These are phyloP conservation scores for Chlamydomonas urium DNA, from an alignment of 139 green algal species.

Conservation along the genomic window DNA sequence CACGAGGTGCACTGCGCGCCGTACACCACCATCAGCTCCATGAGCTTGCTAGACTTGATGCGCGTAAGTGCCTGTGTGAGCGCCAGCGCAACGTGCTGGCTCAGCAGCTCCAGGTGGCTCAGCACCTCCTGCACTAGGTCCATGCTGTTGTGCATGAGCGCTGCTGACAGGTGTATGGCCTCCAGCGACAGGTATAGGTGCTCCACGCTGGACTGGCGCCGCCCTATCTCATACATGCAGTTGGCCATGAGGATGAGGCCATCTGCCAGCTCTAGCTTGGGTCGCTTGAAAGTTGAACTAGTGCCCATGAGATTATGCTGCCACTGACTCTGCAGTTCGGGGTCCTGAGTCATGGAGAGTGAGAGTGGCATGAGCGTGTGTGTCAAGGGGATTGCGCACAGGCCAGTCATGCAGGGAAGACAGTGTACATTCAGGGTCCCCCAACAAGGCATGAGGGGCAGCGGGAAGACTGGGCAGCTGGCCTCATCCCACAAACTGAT, in stretches of 20 bases:
- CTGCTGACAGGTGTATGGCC: constrained; percentile 25
- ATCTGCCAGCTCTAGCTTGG: constrained; percentile 32
- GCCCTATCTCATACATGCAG: constrained; percentile 28
- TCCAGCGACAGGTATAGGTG: constrained; percentile 20
- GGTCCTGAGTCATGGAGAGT: not conserved
- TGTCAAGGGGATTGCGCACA: too few species aligned
- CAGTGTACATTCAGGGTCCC: too few species aligned
- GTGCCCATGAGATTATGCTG: constrained; percentile 10
- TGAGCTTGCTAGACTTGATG: not conserved
- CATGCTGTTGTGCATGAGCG: constrained; percentile 24
- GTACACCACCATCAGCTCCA: constrained; percentile 4
- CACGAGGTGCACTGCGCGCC: not conserved
- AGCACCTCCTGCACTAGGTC: constrained; percentile 8
- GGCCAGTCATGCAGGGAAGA: too few species aligned
- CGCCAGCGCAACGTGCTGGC: constrained; percentile 4
- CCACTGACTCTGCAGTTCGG: not conserved
- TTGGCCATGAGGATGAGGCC: constrained; percentile 27
- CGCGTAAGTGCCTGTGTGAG: not conserved
- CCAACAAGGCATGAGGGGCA: too few species aligned
- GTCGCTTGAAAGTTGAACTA: constrained; percentile 13
- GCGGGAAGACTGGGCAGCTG: too few species aligned
- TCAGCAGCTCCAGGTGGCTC: constrained; percentile 5
- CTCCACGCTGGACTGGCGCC: constrained; percentile 9
- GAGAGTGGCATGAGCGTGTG: too few species aligned
- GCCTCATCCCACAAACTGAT: too few species aligned